Evolutionary conservation across 257 asterid genomes (phyloP), one percentile per base, ranked within the genome.

Genomic region (Scutellaria galericulata): DNA sequence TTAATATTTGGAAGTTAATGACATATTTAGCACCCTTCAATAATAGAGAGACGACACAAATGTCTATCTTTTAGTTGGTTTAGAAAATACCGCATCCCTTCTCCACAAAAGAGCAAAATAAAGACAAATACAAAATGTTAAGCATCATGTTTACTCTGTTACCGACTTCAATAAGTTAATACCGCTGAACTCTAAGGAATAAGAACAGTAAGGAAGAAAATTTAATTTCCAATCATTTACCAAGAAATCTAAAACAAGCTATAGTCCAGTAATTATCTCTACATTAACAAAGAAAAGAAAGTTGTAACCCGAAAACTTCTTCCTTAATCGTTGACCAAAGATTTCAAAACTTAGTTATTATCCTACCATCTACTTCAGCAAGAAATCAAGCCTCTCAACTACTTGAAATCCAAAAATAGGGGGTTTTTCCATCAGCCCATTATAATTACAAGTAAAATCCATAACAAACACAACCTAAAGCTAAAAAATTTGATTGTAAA

Each of bases 1-100:
- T 60, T 20, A 37, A 59, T 42, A 75, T 20, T 66, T 50, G 74
- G 48, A 62, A 41, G 68, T 44, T 75, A 64, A 22, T 7, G 65
- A 40, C 54, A 47, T 31, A 2, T 31, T 31, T 31, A 5, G 27
- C 55, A 68, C 73, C 55, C 58, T 50, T 65, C 39, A 6, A 54
- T 15, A 44, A 64, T 44, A 45, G 24, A 64, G 41, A 50, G 15
- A 65, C 20, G 7, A 72, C 7, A 51, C 8, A 11, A 10, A 58
- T 50, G 74, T 62, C 39, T 6, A 7, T 14, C 37, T 6, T 59
- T 40, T 2, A n/a, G 39, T 56, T 27, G 37, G 62, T 42, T 64
- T 13, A 62, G 66, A 74, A 37, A 50, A 48, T n/a, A 51, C 55
- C 42, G n/a, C 2, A 68, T 68, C 63, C 61, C 54, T 62, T 63